Base-by-base conservation (phyloP, 2,329 filamentous ascomycete genomes). In the Dactylellina haptotyla region DNA sequence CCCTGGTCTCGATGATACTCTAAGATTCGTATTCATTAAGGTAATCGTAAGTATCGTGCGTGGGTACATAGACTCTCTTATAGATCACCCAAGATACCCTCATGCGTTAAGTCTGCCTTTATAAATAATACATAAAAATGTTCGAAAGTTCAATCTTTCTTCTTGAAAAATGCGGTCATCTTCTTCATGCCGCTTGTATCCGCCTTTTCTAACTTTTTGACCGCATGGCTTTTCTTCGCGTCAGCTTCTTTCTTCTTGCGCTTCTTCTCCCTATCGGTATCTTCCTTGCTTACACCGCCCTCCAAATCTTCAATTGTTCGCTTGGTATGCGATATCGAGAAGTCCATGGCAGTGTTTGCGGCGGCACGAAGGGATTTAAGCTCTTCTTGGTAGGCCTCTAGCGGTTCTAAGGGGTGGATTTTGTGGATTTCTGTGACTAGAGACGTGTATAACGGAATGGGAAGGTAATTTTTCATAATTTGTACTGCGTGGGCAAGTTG, bases 151-250 rank as follows among this genome's bases (percentile, higher is more conserved):
- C 30, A 57, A 8, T 66, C 50, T 50, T 82, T 83, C 82, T 94
- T 96, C 72, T 88, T 88, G 81, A 99, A 99, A 82, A 99, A 99
- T 75, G 89, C 87, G 79, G 91, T 97, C 86, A 99, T 87, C 84
- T 98, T 99, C 85, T 91, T 95, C 95, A 99, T 99, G 1, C 95
- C 95, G 20, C 83, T 87, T 0, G 90, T 93, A 81, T 98, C 91
- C 51, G 93, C 94, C 83, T 98, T 99, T 80, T 90, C 90, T 78
- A 99, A 80, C 51, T 93, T 86, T 79, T 88, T 89, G 0, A 97
- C 87, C 0, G 88, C 93, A 26, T 88, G 85, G 75, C 90, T 95
- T 81, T 89, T 93, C 80, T 87, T 89, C 82, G 89, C 90, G 70
- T 97, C 93, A 70, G 97, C 93, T 75, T 97, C 94, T 56, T 97